A percentile compares a stretch with the other conserved stretches of the same genome.
Conservation (phyloP, 2,329 filamentous ascomycete genomes). For the Aspergillus unguis region DNA sequence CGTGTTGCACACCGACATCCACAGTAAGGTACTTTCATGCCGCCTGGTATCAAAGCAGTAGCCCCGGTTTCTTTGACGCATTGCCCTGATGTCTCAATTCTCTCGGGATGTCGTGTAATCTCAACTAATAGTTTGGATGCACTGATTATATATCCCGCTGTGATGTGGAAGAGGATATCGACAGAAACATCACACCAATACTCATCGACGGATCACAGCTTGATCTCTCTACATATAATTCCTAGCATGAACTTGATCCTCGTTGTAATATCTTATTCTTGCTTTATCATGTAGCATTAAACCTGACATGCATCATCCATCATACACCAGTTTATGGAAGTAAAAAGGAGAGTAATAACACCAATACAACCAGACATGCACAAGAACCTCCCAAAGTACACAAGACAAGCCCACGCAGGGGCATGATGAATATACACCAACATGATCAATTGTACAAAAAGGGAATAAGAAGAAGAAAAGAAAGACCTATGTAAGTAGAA, state of each 20-base stretch:
- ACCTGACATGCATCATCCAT: constrained; percentile 6
- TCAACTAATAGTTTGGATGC: too few species aligned
- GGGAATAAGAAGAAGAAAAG: background rate
- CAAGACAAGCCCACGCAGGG: constrained; percentile 14
- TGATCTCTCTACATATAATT: too few species aligned
- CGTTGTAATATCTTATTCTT: constrained; percentile 9
- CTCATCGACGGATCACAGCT: too few species aligned
- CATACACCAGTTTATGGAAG: constrained; percentile 13
- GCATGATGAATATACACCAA: constrained; percentile 16
- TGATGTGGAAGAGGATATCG: too few species aligned
- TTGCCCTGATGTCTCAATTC: too few species aligned
- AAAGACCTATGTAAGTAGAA: constrained; percentile 13
- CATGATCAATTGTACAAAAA: constrained; percentile 22
- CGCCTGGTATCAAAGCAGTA: background rate
- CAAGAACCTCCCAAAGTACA: constrained; percentile 21
- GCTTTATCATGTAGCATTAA: constrained; percentile 11
- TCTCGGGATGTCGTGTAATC: too few species aligned
- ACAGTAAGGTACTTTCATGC: too few species aligned
- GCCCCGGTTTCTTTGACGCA: background rate
- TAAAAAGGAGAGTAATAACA: constrained; percentile 8
- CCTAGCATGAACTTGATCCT: too few species aligned
- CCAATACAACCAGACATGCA: constrained; percentile 19
- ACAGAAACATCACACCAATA: too few species aligned
- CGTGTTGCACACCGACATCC: too few species aligned
- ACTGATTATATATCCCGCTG: too few species aligned